Conservation (phyloP, 1,284 basidiomycete species). For the Xerocomus amazonicus region DNA sequence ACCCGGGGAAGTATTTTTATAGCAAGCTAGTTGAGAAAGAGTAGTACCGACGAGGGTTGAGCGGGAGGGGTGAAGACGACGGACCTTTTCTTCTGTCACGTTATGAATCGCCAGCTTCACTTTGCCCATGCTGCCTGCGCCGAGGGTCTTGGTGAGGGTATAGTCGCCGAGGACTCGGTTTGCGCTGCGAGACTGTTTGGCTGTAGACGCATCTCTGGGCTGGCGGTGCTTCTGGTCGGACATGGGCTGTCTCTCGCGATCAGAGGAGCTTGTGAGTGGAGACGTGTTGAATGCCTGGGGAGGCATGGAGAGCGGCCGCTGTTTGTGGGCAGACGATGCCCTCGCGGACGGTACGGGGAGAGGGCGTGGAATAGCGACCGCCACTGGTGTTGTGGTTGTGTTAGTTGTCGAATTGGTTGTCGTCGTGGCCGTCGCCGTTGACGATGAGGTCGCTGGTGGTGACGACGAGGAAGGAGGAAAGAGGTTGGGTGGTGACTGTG, state of each 20-base stretch:
- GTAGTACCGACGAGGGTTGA: conserved; percentile 5
- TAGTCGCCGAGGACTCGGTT: conserved; percentile 87
- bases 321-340: conserved; percentile 36
- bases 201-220: conserved; percentile 29
- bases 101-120: conserved; percentile 96
- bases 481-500: conserved; percentile 17
- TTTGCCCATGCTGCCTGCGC: conserved; percentile 98
- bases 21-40: conserved; percentile 64
- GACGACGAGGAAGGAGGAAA: conserved; percentile 17
- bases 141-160: conserved; percentile 94
- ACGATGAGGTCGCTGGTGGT: conserved; percentile 9
- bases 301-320: conserved; percentile 67
- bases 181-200: conserved; percentile 39
- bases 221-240: conserved; percentile 34
- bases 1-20: conserved; percentile 96
- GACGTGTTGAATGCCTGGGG: conserved; percentile 47
- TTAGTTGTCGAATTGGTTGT: background rate
- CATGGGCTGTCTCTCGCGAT: conserved; percentile 34
- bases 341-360: conserved; percentile 23
- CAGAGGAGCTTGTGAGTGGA: conserved; percentile 29
- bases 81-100: conserved; percentile 87
- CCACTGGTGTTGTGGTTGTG: conserved; percentile 13
- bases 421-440: conserved; percentile 15
- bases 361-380: conserved; percentile 24
- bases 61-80: conserved; percentile 24